Conservation (phyloP, 2,329 filamentous ascomycete genomes). For the Arachnomyces sp. region DNA sequence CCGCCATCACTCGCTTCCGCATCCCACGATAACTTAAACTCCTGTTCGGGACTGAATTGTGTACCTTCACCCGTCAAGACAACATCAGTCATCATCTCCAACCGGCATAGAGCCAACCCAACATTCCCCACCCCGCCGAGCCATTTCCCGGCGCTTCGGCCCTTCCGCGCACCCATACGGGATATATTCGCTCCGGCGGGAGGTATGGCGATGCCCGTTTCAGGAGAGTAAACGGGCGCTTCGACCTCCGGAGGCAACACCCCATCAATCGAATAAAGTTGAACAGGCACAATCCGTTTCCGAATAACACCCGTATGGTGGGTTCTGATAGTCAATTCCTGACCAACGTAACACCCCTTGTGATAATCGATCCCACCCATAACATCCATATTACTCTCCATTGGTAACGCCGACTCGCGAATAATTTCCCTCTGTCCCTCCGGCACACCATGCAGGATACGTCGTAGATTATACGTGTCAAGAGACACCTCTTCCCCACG, state of each 20-base stretch:
- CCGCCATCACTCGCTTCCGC: constrained; percentile 36
- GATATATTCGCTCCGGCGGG: constrained; percentile 46
- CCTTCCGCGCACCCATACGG: constrained; percentile 44
- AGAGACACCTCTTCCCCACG: constrained; percentile 45
- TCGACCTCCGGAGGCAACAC: constrained; percentile 43
- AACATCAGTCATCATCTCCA: constrained; percentile 86
- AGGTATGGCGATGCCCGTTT: constrained; percentile 21
- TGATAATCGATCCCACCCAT: constrained; percentile 82
- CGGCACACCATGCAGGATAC: constrained; percentile 72
- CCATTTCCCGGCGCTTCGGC: constrained; percentile 71
- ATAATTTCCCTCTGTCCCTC: constrained; percentile 78
- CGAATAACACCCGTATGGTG: constrained; percentile 89
- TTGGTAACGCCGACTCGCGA: constrained; percentile 64
- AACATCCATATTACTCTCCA: constrained; percentile 83
- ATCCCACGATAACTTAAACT: constrained; percentile 54
- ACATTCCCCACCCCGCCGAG: constrained; percentile 74
- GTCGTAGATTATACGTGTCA: constrained; percentile 62
- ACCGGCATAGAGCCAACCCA: constrained; percentile 74
- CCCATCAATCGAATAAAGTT: constrained; percentile 54
- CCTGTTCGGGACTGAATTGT: constrained; percentile 51
- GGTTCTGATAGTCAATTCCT: constrained; percentile 93
- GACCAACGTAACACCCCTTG: constrained; percentile 95
- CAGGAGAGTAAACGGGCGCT: constrained; percentile 30
- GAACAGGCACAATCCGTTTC: constrained; percentile 77
- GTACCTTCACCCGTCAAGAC: constrained; percentile 60